Evolutionary conservation across 2,329 filamentous ascomycete genomes (phyloP), one percentile per base, ranked within the genome.

Genomic region (Clarireedia monteithiana): DNA sequence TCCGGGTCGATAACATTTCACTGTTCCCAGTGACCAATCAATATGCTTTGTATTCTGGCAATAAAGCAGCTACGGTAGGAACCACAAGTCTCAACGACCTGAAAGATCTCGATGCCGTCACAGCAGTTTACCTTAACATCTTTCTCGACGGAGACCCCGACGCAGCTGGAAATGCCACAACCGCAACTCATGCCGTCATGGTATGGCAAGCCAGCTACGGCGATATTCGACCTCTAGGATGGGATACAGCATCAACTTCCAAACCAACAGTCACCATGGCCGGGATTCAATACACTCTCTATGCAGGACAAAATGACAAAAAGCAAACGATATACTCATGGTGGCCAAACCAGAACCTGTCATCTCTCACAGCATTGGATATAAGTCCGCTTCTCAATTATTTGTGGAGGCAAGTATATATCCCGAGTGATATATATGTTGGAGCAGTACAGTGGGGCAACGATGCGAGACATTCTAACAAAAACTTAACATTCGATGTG

Each of bases 181-280:
- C 36, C 2, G 30, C 23, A 24, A 36, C 15, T 47, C 50, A 34
- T 36, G 15, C 20, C 12, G 52, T 54, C 2, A 17, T 39, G 2
- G 27, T 54, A 27, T 54, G 45, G 52, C 52, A 54, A 30, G 52
- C 45, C 1, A 24, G 12, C 26, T 49, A 54, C 9, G 45, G 52
- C 1, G 24, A 9, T 10, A 2, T 49, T 0, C 9, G 26, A 1
- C 52, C 52, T 5, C 36, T 30, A 2, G 45, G 45, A 15, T 49
- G 48, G 24, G 17, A 20, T n/a, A 10, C 38, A 4, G 6, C 17
- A 15, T 4, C 52, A 6, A 26, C 44, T 15, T 27, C 27, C 1
- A 23, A 26, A 10, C 42, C 45, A 4, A 20, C 14, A 2, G 38
- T 54, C 1, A 30, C 36, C 2, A 10, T 54, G 5, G 52, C 45